Conservation (phyloP, 202 grass and related monocot species). For the Carex arenaria region DNA sequence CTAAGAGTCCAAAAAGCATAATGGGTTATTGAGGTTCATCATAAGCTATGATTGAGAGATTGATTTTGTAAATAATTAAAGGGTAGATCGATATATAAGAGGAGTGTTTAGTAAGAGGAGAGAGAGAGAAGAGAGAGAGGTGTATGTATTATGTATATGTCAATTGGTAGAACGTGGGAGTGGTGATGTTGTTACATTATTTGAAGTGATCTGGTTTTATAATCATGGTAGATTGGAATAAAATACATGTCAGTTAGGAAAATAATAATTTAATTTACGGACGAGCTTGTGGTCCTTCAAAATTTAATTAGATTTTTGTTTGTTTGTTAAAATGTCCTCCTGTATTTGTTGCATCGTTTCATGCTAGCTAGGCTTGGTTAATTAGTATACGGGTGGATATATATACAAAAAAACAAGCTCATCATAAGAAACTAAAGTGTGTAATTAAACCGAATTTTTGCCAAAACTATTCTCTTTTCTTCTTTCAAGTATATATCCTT, state of each 20-base stretch:
- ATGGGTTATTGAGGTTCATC: background rate
- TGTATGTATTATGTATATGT: background rate
- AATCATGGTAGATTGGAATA: conserved; percentile 15
- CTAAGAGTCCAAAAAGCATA: conserved; percentile 19
- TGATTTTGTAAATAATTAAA: conserved; percentile 16
- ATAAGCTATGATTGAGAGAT: conserved; percentile 12
- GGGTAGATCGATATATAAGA: background rate
- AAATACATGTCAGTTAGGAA: conserved; percentile 16
- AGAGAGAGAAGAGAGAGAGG: background rate
- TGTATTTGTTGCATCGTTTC: background rate
- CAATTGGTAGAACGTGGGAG: conserved; percentile 33
- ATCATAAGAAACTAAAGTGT: background rate
- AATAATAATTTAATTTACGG: conserved; percentile 14
- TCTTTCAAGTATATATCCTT: background rate
- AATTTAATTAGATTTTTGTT: background rate
- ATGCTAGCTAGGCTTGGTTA: background rate
- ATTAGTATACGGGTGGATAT: background rate
- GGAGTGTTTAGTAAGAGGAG: conserved; percentile 18
- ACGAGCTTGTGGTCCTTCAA: background rate
- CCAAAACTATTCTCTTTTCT: background rate
- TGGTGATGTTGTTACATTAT: conserved; percentile 28
- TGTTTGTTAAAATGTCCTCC: background rate
- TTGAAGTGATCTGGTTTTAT: conserved; percentile 6
- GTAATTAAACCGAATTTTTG: background rate
- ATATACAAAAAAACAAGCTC: background rate